phyloP scores from a whole-genome alignment of 352 stramenopile genomes.

The Blastocystis sp. region DNA sequence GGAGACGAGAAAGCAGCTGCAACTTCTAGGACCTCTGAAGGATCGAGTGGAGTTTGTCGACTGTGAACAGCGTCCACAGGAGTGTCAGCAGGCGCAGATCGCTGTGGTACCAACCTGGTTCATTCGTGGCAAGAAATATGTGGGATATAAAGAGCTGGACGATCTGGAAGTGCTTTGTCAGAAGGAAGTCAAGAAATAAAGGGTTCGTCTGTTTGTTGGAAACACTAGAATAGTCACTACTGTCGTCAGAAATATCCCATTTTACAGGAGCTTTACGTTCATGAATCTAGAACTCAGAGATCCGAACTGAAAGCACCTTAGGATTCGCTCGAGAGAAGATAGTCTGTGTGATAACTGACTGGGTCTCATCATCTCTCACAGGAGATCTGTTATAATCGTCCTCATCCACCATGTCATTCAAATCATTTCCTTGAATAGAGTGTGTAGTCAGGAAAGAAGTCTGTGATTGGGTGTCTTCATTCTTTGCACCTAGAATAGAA shows the following conservation, averaged over 20 bases:
- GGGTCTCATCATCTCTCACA: neutral
- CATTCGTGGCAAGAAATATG: constrained; percentile 63
- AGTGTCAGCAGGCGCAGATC: constrained; percentile 61
- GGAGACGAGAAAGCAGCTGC: constrained; percentile 63
- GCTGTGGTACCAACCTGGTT: constrained; percentile 62
- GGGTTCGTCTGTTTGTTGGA: neutral
- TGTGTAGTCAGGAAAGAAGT: neutral
- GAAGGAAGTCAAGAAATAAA: constrained; percentile 41
- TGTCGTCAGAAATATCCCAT: constrained; percentile 33
- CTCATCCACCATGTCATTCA: constrained; percentile 34
- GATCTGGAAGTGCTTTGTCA: constrained; percentile 63
- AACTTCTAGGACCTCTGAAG: constrained; percentile 63
- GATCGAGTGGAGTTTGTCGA: constrained; percentile 64
- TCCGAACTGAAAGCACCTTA: neutral
- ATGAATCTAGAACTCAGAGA: neutral
- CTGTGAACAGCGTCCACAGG: constrained; percentile 62
- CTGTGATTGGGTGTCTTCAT: neutral
- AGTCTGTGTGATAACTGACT: constrained; percentile 30
- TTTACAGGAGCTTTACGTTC: neutral
- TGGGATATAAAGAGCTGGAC: constrained; percentile 62
- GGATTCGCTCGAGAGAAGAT: neutral
- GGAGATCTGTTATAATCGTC: neutral
- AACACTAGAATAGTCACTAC: neutral
- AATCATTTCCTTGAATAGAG: neutral
- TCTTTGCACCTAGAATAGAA: neutral